A percentile compares a stretch with the other conserved stretches of the same genome.
Evolutionary conservation across 495 filamentous ascomycete species (phyloP).

Genomic region (Penicillium alfredii): DNA sequence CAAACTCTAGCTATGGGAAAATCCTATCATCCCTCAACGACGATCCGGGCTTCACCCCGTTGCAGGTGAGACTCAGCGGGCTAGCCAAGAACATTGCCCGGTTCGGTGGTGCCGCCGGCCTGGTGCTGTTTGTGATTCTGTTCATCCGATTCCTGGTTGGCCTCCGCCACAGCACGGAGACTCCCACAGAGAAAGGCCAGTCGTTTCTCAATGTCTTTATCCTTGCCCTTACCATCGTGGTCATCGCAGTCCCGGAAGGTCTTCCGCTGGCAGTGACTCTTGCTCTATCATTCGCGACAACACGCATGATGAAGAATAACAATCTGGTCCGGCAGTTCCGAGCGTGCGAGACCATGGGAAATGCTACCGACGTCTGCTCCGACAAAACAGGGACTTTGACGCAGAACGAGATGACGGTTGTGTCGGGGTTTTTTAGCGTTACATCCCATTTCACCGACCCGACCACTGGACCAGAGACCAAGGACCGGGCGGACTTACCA

Average conservation of each 20-base stretch:
- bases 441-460: conserved; percentile 62
- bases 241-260: conserved; percentile 92
- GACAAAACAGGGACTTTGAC: conserved; percentile 97
- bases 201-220: conserved; percentile 90
- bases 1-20: conserved; percentile 85
- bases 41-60: conserved; percentile 84
- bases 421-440: conserved; percentile 69
- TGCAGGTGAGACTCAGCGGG: conserved; percentile 86
- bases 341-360: conserved; percentile 98
- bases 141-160: conserved; percentile 82
- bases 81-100: conserved; percentile 93
- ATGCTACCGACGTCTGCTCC: conserved; percentile 91
- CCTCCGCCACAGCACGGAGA: conserved; percentile 45
- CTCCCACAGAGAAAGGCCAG: conserved; percentile 73
- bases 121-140: conserved; percentile 82
- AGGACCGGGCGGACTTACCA: conserved; percentile 36
- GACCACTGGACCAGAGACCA: conserved; percentile 20
- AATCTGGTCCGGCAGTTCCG: conserved; percentile 86
- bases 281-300: conserved; percentile 90
- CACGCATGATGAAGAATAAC: conserved; percentile 90
- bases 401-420: conserved; percentile 86
- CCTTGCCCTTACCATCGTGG: conserved; percentile 88
- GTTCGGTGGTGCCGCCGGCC: conserved; percentile 74
- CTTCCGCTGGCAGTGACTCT: conserved; percentile 91
- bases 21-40: conserved; percentile 91